Conservation (phyloP, 2,329 filamentous ascomycete genomes). For the Diplodia seriata region DNA sequence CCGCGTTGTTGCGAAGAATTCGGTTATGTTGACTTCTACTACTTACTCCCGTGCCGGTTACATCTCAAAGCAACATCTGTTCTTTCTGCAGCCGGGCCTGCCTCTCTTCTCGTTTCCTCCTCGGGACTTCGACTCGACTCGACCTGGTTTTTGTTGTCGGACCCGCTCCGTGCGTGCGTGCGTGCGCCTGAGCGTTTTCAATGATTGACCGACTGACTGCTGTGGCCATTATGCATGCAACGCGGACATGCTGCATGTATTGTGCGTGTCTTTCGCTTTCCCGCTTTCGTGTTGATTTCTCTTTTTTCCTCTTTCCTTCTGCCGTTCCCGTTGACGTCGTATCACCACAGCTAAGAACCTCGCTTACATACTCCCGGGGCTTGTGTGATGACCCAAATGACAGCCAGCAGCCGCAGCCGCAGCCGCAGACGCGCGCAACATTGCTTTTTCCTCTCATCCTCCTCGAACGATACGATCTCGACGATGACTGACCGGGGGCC, state of each 20-base stretch:
- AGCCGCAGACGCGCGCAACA: too few relatives aligned
- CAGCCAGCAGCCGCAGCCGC: too few relatives aligned
- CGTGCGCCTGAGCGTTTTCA: background rate
- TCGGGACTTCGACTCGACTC: too few relatives aligned
- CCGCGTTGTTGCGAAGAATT: background rate
- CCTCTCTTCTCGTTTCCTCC: background rate
- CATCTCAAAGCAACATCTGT: background rate
- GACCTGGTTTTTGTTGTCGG: too few relatives aligned
- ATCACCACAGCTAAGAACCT: background rate
- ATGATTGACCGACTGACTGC: too few relatives aligned
- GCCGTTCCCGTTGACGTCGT: background rate
- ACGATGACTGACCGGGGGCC: too few relatives aligned
- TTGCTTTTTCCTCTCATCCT: background rate
- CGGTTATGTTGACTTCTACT: background rate
- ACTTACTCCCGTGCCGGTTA: background rate
- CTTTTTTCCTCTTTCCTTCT: background rate
- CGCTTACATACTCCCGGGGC: constrained; percentile 15
- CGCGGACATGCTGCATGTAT: background rate
- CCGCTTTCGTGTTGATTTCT: background rate
- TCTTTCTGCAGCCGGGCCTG: background rate
- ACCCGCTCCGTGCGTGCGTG: background rate
- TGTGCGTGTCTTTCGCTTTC: background rate
- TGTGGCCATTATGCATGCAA: background rate
- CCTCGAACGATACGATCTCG: background rate
- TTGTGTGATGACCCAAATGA: constrained; percentile 7